phyloP scores from a whole-genome alignment of 148 eudicot species.

The Chenopodium quinoa region DNA sequence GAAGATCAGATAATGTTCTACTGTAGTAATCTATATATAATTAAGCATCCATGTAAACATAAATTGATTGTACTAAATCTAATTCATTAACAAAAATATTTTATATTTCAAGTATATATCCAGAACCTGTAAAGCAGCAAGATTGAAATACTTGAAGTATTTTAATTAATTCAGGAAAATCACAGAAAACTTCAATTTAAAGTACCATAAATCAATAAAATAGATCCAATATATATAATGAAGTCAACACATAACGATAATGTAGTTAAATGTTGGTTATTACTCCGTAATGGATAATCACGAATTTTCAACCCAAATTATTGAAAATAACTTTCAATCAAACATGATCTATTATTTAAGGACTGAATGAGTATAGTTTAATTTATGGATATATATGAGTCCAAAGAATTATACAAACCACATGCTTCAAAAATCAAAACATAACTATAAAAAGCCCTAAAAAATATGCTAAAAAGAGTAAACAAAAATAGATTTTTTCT shows the following conservation, averaged over 20 bases:
- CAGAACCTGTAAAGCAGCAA: no score
- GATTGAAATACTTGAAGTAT: no score
- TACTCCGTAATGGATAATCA: no score
- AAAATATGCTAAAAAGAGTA: background rate
- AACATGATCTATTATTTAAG: no score
- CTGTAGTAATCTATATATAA: no score
- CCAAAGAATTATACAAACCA: background rate
- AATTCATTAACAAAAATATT: no score
- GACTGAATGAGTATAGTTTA: no score
- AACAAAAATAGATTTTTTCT: background rate
- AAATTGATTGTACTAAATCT: no score
- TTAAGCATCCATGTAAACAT: no score
- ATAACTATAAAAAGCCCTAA: background rate
- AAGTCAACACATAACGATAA: slow-evolving; percentile 6
- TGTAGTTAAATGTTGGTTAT: background rate
- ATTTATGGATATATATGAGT: no score
- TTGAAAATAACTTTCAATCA: no score
- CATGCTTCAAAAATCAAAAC: background rate
- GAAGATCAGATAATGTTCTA: slow-evolving; percentile 2
- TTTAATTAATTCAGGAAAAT: background rate
- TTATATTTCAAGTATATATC: background rate
- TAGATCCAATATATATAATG: background rate
- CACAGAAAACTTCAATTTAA: background rate
- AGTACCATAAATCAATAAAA: background rate
- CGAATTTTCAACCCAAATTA: no score